Evolutionary conservation across 768 basidiomycete genomes (phyloP), one percentile per base, ranked within the genome.

Genomic region (Agaricus sinodeliciosus): DNA sequence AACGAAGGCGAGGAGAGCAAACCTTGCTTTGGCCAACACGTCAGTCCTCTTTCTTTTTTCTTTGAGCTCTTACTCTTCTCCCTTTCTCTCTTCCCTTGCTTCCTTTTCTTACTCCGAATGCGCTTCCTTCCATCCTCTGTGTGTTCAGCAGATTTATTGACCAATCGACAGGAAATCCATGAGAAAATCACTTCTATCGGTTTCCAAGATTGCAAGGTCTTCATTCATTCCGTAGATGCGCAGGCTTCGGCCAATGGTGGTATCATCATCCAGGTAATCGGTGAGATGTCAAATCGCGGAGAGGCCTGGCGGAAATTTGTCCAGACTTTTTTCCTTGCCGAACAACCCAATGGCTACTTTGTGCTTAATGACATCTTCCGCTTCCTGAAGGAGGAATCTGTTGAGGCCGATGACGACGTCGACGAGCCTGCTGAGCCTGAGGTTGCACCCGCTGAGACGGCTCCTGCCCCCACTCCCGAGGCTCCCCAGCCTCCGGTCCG

Each of bases 361-460:
- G 96, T 99, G 59, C 85, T 99, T 71, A 99, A 99, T 72, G 96
- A 99, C 74, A 97, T 98, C 75, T 99, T 98, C 85, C 89, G 96
- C 55, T 98, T 96, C 79, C 77, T 99, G 58, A 97, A 96, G 75
- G 96, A 97, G 72, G 94, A 97, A 65, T 73, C 81, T 7, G 85
- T 90, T 49, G 92, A 92, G 59, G 77, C 77, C 26, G 92, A 31
- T 31, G 31, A 90, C 51, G 89, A 88, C 43, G 78, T 65, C 64
- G 72, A 68, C 56, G 84, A 77, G 34, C 69, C 73, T 31, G 72
- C 68, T 15, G 69, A 66, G 25, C 61, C 60, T 40, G 62, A 70
- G 26, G 75, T 73, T 19, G 46, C 48, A 19, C 62, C 71, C 46
- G 57, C 66, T 15, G 59, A 71, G 34, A 67, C 70, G 26, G 61